A percentile compares a stretch with the other conserved stretches of the same genome.
These are phyloP conservation scores for Moesziomyces sp. DNA, from an alignment of 1,284 basidiomycete genomes.

Conservation along the genomic window DNA sequence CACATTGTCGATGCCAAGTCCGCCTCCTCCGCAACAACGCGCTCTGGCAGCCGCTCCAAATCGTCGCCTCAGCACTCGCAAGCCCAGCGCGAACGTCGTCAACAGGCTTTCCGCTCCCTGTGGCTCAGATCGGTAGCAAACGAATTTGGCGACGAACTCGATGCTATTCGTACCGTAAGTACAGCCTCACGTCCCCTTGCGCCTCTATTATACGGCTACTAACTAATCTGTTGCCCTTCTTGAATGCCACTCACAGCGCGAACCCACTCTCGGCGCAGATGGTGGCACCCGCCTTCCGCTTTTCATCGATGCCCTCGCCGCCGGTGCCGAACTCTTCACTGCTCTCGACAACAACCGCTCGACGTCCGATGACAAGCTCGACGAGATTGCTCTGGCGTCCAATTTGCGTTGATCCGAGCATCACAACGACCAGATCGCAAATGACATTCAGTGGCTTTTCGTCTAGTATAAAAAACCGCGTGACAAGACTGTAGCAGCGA, in stretches of 20 bases:
- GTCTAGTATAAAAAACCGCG: too few relatives aligned
- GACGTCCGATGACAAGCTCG: not conserved
- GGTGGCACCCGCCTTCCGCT: constrained; percentile 51
- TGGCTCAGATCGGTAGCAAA: constrained; percentile 58
- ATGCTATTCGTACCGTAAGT: constrained; percentile 48
- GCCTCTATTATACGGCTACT: not conserved
- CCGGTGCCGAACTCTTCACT: constrained; percentile 46
- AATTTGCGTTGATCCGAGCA: constrained; percentile 4
- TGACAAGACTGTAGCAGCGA: too few relatives aligned
- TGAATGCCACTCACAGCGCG: constrained; percentile 13
- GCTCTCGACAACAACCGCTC: not conserved
- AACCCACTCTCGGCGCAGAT: constrained; percentile 47
- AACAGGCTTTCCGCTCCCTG: constrained; percentile 44
- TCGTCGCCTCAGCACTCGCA: constrained; percentile 12
- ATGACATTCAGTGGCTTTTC: too few relatives aligned
- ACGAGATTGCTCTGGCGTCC: constrained; percentile 31
- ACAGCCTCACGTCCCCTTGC: not conserved
- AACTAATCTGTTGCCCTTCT: not conserved
- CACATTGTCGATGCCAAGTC: constrained; percentile 30
- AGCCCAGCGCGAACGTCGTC: constrained; percentile 23
- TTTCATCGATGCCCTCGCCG: constrained; percentile 54
- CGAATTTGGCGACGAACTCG: constrained; percentile 56
- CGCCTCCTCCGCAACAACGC: constrained; percentile 2
- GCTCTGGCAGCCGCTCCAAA: not conserved
- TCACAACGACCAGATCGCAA: too few relatives aligned